These are phyloP conservation scores for Plectranthus barbatus DNA, from an alignment of 257 asterid genomes.

Conservation along the genomic window DNA sequence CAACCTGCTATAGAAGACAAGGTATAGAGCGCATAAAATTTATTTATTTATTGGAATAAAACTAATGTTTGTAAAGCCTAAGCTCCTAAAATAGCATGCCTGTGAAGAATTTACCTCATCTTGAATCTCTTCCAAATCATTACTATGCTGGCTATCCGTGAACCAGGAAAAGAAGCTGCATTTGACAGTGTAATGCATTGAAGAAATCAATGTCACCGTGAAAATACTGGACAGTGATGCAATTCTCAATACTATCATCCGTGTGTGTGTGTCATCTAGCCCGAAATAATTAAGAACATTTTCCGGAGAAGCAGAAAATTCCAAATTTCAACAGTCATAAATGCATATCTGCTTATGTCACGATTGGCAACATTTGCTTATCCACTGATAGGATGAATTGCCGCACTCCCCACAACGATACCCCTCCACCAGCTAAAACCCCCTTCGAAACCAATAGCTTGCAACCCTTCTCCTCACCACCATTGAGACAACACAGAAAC, in stretches of 20 bases:
- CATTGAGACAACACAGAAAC: background rate
- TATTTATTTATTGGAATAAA: background rate
- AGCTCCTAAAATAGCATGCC: background rate
- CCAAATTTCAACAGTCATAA: background rate
- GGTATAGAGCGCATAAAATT: background rate
- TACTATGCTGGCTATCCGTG: conserved; percentile 47
- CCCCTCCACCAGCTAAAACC: background rate
- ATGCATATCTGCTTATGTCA: background rate
- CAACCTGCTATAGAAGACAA: conserved; percentile 40
- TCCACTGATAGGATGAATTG: background rate
- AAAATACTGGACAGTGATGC: conserved; percentile 17
- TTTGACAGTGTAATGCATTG: conserved; percentile 10
- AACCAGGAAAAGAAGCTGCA: conserved; percentile 95
- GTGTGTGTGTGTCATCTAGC: background rate
- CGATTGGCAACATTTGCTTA: background rate
- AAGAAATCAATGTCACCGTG: background rate
- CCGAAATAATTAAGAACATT: background rate
- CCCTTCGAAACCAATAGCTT: background rate
- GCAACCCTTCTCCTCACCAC: background rate
- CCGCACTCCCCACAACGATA: background rate
- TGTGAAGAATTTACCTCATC: conserved; percentile 54
- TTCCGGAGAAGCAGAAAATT: background rate
- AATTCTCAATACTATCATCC: background rate
- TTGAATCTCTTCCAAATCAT: conserved; percentile 63
- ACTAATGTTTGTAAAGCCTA: background rate